A percentile compares a stretch with the other conserved stretches of the same genome.
phyloP scores from a whole-genome alignment of 305 asterid species.

The Plantago coronopus region DNA sequence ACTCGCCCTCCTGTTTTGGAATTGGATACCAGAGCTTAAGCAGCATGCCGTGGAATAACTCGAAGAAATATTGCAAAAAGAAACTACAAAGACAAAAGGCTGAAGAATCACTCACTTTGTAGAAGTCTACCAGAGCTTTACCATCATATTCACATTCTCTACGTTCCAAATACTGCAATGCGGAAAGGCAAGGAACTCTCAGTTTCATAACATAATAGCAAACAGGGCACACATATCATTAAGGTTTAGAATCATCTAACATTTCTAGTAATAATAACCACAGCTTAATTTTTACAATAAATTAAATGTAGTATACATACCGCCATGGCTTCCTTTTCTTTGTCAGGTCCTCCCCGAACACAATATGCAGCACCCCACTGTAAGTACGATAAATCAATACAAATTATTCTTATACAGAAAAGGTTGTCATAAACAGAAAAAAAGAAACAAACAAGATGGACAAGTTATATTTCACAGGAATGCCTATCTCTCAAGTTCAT shows the following conservation, averaged over 20 bases:
- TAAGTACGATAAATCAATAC: slow-evolving; percentile 4
- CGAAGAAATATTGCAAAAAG: not conserved
- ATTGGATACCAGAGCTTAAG: not conserved
- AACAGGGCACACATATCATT: not conserved
- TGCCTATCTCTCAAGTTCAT: too few species aligned
- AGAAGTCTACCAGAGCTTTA: slow-evolving; percentile 64
- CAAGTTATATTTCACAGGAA: too few species aligned
- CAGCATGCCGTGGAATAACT: not conserved
- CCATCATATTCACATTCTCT: slow-evolving; percentile 89
- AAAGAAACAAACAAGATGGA: not conserved
- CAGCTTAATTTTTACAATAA: too few species aligned
- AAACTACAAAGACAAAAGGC: not conserved
- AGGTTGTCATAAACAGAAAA: not conserved
- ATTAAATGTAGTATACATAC: slow-evolving; percentile 29
- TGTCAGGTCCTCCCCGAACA: slow-evolving; percentile 77
- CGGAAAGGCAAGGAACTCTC: not conserved
- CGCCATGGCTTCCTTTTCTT: slow-evolving; percentile 75
- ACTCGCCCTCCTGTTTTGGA: slow-evolving; percentile 60
- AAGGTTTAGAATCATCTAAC: too few species aligned
- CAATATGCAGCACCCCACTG: slow-evolving; percentile 99
- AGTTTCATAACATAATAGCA: not conserved
- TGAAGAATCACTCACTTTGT: slow-evolving; percentile 40
- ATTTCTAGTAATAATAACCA: too few species aligned
- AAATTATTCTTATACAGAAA: not conserved
- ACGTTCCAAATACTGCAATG: slow-evolving; percentile 65